Evolutionary conservation across 2,329 filamentous ascomycete species (phyloP), one percentile per base, ranked within the genome.

Genomic region (Calycina herbarum): DNA sequence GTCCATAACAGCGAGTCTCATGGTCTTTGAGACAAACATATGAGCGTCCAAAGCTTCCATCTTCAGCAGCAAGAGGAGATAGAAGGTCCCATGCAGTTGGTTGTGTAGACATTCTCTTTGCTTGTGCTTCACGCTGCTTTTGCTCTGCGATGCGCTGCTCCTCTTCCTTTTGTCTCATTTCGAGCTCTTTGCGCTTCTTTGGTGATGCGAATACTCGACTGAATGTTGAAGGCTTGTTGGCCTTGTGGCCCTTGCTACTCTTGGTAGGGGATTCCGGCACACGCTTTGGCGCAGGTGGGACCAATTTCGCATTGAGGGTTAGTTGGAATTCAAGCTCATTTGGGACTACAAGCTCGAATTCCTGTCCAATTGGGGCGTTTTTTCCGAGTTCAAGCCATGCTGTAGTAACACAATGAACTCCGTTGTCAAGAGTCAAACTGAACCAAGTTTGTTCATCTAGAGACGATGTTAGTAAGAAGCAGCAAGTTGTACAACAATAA

Each of bases 241-340:
- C 81, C 78, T 89, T 88, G 74, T 79, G 72, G 31, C 83, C 77
- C 76, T 92, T 94, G 24, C 84, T 82, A 33, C 83, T 77, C 76
- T 92, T 94, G 24, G 84, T 82, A 2, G 90, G 87, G 2, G 88
- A 85, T 45, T 81, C 79, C 1, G 80, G 76, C 1, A 84, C 76
- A 63, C 80, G 80, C 67, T 81, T 81, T 13, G 90, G 84, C 31
- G 89, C 87, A 5, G 91, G 92, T 75, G 94, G 92, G 70, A 94
- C 91, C 29, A 98, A 84, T 81, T 97, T 97, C 70, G 96, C 96
- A 71, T 97, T 96, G 15, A 99, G 85, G 0, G 95, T 98, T 48
- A 99, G 86, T 79, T 99, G 95, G 80, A 99, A 99, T 78, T 99
- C 95, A n/a, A 99, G 87, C 73, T 99, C 95, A 72, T 97, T 95